Percentiles rank a stretch among this genome's conserved stretches.
These are phyloP conservation scores for Pseudogymnoascus sp. DNA, from an alignment of 2,329 filamentous ascomycete genomes.

Conservation along the genomic window DNA sequence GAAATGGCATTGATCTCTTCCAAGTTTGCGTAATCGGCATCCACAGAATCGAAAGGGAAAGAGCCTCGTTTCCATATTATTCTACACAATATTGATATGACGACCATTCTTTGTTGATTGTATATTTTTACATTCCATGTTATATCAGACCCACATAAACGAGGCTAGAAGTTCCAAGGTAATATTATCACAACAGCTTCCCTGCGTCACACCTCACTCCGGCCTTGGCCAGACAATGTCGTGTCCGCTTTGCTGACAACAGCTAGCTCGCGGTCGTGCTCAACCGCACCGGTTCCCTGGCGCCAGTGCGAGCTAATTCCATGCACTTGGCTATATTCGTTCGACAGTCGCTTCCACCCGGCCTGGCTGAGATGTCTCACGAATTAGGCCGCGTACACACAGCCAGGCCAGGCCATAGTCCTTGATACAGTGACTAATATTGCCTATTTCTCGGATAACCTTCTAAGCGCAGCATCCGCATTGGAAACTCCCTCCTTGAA, in stretches of 20 bases:
- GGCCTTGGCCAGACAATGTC: not conserved
- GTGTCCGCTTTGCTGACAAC: not conserved
- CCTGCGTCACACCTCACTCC: not conserved
- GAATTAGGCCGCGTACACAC: not conserved
- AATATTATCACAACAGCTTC: constrained; percentile 4
- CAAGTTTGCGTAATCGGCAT: not conserved
- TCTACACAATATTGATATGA: constrained; percentile 1
- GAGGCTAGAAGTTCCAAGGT: not conserved
- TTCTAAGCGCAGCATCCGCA: constrained; percentile 42
- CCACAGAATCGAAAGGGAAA: not conserved
- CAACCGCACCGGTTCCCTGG: not conserved
- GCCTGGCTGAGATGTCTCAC: not conserved
- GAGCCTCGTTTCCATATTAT: not conserved
- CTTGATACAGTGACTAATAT: not conserved
- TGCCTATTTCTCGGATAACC: constrained; percentile 9
- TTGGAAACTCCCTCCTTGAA: constrained; percentile 44
- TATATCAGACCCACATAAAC: not conserved
- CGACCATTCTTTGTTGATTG: not conserved
- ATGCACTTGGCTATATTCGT: not conserved
- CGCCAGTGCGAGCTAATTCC: not conserved
- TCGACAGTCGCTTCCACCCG: not conserved
- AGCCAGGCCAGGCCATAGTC: not conserved
- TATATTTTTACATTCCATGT: constrained; percentile 1
- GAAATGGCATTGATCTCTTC: not conserved
- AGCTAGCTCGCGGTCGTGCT: not conserved